phyloP scores from a whole-genome alignment of 306 rosid species.

The Hylodesmum podocarpum region DNA sequence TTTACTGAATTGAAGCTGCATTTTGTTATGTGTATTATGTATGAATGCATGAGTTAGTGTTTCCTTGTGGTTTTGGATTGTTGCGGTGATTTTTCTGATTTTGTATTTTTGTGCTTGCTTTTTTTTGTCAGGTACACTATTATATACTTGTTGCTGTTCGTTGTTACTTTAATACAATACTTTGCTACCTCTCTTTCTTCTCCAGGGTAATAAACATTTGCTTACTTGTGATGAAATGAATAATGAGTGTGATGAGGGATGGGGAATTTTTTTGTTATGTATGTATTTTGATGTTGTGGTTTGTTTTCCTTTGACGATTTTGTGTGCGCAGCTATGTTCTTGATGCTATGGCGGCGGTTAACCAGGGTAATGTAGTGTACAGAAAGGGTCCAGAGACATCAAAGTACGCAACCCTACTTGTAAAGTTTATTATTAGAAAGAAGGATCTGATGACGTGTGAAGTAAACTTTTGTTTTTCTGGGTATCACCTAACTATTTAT shows the following conservation, averaged over 20 bases:
- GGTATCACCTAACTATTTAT: slow-evolving; percentile 42
- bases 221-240: slow-evolving; percentile 12
- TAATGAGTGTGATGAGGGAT: slow-evolving; percentile 16
- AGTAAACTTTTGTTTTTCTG: slow-evolving; percentile 26
- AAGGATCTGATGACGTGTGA: slow-evolving; percentile 6
- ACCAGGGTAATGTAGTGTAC: slow-evolving; percentile 47
- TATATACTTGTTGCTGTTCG: slow-evolving; percentile 64
- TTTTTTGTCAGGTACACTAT: slow-evolving; percentile 65
- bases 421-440: slow-evolving; percentile 12
- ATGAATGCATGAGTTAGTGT: not conserved
- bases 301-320: slow-evolving; percentile 12
- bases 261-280: not conserved
- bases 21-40: not conserved
- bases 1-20: not conserved
- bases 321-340: slow-evolving; percentile 55
- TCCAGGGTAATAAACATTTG: slow-evolving; percentile 72
- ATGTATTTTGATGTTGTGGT: slow-evolving; percentile 18
- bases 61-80: slow-evolving; percentile 3
- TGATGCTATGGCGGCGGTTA: slow-evolving; percentile 66
- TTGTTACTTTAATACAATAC: slow-evolving; percentile 72
- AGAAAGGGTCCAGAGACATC: slow-evolving; percentile 45
- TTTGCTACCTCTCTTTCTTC: slow-evolving; percentile 75
- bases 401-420: slow-evolving; percentile 51
- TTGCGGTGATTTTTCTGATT: slow-evolving; percentile 10
- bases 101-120: slow-evolving; percentile 15